These are phyloP conservation scores for Lecanicillium sp. DNA, from an alignment of 2,329 filamentous ascomycete genomes.

Conservation along the genomic window DNA sequence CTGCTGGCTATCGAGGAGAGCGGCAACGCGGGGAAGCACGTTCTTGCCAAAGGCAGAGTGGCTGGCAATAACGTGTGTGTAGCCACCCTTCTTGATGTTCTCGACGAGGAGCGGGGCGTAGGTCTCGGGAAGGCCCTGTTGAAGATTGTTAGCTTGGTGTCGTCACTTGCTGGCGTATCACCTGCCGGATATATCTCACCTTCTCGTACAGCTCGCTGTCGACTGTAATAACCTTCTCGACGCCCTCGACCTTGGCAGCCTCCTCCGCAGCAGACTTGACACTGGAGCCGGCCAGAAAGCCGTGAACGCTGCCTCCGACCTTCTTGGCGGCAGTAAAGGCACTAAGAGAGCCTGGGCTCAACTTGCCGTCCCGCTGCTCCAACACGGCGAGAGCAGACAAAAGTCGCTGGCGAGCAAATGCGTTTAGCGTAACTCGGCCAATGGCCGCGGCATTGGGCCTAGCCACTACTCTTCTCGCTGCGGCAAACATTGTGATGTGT, in stretches of 20 bases:
- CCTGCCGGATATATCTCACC: constrained; percentile 42
- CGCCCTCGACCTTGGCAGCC: constrained; percentile 78
- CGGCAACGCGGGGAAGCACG: constrained; percentile 82
- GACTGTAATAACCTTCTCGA: constrained; percentile 85
- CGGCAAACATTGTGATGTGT: constrained; percentile 21
- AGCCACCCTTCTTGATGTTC: constrained; percentile 93
- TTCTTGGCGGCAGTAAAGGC: constrained; percentile 81
- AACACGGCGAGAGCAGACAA: constrained; percentile 85
- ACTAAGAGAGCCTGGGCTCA: constrained; percentile 74
- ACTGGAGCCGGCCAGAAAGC: constrained; percentile 75
- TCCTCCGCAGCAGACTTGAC: constrained; percentile 70
- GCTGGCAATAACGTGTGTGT: constrained; percentile 82
- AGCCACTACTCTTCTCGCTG: constrained; percentile 19
- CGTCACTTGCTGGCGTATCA: not conserved
- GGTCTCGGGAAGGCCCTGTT: constrained; percentile 80
- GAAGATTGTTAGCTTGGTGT: constrained; percentile 5
- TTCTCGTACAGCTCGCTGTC: constrained; percentile 90
- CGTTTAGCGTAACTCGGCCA: constrained; percentile 18
- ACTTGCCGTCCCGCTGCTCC: constrained; percentile 84
- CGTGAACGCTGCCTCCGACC: constrained; percentile 77
- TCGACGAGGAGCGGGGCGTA: constrained; percentile 88
- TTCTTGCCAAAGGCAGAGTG: constrained; percentile 98
- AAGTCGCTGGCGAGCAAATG: constrained; percentile 37
- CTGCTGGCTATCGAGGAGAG: constrained; percentile 84
- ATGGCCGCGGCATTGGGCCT: constrained; percentile 18